Base-by-base conservation (phyloP, 805 yeast species). In the Diddensiella transvaalensis region DNA sequence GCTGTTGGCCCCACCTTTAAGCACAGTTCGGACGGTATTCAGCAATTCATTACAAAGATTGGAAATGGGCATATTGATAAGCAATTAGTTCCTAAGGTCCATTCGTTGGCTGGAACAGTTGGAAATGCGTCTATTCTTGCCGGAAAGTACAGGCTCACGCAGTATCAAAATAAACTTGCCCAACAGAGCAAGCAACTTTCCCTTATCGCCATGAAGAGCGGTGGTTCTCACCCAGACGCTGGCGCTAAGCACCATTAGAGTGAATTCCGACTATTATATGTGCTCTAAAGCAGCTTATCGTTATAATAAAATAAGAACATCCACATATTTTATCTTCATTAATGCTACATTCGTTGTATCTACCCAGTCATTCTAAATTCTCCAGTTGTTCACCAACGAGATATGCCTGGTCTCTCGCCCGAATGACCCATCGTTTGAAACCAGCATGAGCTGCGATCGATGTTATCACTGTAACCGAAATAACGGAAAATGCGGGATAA, bases 341-440 rank as follows among this genome's bases (percentile, higher is more conserved):
- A n/a, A n/a, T n/a, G n/a, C n/a, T 40, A 40, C 26, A 23, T 42
- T 41, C 13, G 11, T 18, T 15, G 42, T 40, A 21, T 40, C n/a
- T n/a, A n/a, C n/a, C n/a, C n/a, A n/a, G 24, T 26, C 24, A 41
- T 15, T 48, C 56, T 46, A 58, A 51, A 46, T 66, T 66, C 42
- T 66, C 65, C 30, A 66, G 56, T 37, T 60, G 65, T 39, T 58
- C 56, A 13, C 70, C 69, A 19, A 65, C 57, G 29, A 61, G 47
- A 46, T 66, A 66, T 4, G 60, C 56, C 19, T 62, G 61, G 46
- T 66, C 70, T 15, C 66, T 50, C n/a, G 65, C 60, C 15, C 48
- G 35, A 6, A 45, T 33, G 23, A 52, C 47, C 54, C 54, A 56
- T 17, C 36, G 24, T 18, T 40, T 24, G 35, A 36, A 42, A 22